These are phyloP conservation scores for Populus deltoides DNA, from an alignment of 345 rosid species.

Conservation along the genomic window DNA sequence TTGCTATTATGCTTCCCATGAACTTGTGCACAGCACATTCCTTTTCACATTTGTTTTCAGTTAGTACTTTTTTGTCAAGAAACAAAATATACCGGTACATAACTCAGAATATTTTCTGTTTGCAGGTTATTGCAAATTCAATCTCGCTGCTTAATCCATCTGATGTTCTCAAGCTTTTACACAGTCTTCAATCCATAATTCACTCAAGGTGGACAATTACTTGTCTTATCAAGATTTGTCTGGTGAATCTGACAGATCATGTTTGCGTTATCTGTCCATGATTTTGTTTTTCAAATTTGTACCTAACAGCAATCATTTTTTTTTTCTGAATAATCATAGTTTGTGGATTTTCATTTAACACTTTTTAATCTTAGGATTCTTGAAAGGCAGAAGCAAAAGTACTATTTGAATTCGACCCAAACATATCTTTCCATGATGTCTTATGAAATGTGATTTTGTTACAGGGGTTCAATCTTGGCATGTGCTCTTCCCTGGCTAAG, in stretches of 20 bases:
- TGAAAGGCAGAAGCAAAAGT: not conserved
- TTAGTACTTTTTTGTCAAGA: not conserved
- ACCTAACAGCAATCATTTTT: not conserved
- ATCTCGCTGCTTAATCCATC: conserved; percentile 62
- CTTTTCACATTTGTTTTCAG: not conserved
- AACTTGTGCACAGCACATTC: not conserved
- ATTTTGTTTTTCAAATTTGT: not conserved
- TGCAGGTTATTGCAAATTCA: conserved; percentile 84
- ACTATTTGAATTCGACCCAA: not conserved
- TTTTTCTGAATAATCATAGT: not conserved
- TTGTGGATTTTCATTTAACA: not conserved
- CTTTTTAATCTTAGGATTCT: not conserved
- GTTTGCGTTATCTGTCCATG: not conserved
- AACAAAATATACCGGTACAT: not conserved
- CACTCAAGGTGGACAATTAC: conserved; percentile 59
- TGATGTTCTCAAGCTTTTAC: conserved; percentile 75
- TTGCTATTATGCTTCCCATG: not conserved
- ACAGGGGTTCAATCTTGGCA: conserved; percentile 85
- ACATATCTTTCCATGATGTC: not conserved
- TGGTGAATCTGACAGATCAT: not conserved
- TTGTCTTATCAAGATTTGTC: not conserved
- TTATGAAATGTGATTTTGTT: not conserved
- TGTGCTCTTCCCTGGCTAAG: conserved; percentile 92
- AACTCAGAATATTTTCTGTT: conserved; percentile 1
- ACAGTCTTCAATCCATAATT: conserved; percentile 63